Evolutionary conservation across 768 basidiomycete genomes (phyloP), one percentile per base, ranked within the genome.

Genomic region (Termitomyces sp.): DNA sequence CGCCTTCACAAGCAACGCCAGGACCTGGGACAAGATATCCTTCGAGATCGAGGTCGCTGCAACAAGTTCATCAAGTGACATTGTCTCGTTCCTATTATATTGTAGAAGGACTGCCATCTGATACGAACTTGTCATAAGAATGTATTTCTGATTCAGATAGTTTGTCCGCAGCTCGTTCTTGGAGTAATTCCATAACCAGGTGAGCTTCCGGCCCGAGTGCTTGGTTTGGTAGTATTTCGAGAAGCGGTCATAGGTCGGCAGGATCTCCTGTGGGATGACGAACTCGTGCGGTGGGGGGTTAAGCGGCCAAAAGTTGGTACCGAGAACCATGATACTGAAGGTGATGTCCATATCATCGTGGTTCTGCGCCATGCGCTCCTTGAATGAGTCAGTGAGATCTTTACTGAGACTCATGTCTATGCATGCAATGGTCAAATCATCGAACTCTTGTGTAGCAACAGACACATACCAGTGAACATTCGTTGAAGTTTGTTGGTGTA

Each of bases 131-230:
- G 93, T 94, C 88, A 95, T 93, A 66, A 98, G 74, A 62, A 97
- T 94, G 76, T 98, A 98, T 76, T 96, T 98, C 70, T 94, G 92
- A 66, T 88, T 89, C 51, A 92, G 78, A 72, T 97, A 94, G 69
- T 91, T 95, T 57, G 96, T 95, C 56, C 93, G 86, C 40, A 99
- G 81, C 67, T 98, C 97, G 73, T 95, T 96, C 79, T 97, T 96
- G 44, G 90, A 94, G 69, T 95, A 92, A 67, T 98, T 96, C 97
- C 97, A 99, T 7, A 98, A 73, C 96, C 97, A 99, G 0, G 93
- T 95, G 29, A 98, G 81, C 64, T 97, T 97, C 54, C 97, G 89
- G 10, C 96, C 96, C 1, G 89, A 91, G 71, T 96, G 94, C 70
- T 95, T 94, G 62, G 88, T 88, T 66, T 92, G 90, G 71, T 98